These are phyloP conservation scores for Verbascum thapsus DNA, from an alignment of 257 asterid species.

Conservation along the genomic window DNA sequence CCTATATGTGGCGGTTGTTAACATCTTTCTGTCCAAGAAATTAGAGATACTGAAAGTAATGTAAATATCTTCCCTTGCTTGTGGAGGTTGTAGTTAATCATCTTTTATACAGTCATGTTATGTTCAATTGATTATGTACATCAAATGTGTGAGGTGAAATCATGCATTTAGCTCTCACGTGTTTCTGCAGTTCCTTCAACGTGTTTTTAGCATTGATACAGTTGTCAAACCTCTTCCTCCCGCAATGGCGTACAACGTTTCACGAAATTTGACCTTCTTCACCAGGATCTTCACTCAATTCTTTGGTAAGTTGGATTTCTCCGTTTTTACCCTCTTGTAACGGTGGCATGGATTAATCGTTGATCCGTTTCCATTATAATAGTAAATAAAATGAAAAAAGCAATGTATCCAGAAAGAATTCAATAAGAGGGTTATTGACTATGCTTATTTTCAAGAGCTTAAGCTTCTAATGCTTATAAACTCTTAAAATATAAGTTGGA, in stretches of 20 bases:
- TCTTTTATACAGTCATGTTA: not conserved
- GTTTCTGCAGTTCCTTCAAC: conserved; percentile 80
- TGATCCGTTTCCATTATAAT: not conserved
- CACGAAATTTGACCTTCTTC: conserved; percentile 91
- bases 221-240: conserved; percentile 94
- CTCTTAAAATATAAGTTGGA: too few relatives aligned
- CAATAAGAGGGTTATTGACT: too few relatives aligned
- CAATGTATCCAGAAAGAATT: not conserved
- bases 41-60: not conserved
- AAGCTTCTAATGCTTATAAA: too few relatives aligned
- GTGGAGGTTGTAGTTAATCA: too few relatives aligned
- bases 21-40: not conserved
- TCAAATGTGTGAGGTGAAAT: not conserved
- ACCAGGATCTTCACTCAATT: conserved; percentile 94
- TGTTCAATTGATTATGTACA: conserved; percentile 5
- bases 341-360: not conserved
- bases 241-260: conserved; percentile 70
- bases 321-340: conserved; percentile 32
- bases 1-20: too few relatives aligned
- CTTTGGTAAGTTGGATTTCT: conserved; percentile 54
- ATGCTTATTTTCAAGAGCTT: too few relatives aligned
- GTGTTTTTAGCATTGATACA: conserved; percentile 87
- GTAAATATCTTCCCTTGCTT: too few relatives aligned
- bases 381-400: not conserved
- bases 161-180: conserved; percentile 15